phyloP scores from a whole-genome alignment of 306 rosid genomes.

The Cicer judaicum region DNA sequence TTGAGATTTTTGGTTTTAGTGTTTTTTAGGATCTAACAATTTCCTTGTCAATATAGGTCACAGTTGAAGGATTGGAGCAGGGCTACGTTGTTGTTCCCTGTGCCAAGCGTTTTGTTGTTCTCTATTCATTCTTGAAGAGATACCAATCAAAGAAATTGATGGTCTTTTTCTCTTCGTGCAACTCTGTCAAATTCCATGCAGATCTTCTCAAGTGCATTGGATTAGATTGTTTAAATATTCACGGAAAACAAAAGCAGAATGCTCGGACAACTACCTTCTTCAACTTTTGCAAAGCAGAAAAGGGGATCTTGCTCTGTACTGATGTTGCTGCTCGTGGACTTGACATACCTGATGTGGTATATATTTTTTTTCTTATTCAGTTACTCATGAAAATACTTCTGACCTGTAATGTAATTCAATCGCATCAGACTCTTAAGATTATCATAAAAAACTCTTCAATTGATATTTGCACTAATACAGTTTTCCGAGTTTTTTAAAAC shows the following conservation, averaged over 20 bases:
- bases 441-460: constrained; percentile 2
- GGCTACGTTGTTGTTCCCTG: constrained; percentile 92
- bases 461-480: constrained; percentile 7
- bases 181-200: constrained; percentile 87
- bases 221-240: constrained; percentile 79
- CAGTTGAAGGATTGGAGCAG: constrained; percentile 95
- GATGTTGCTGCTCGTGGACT: constrained; percentile 99
- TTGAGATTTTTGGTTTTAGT: constrained; percentile 29
- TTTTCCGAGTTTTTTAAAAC: not conserved
- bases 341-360: constrained; percentile 89
- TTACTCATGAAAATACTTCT: constrained; percentile 26
- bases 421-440: not conserved
- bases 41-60: constrained; percentile 61
- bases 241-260: constrained; percentile 95
- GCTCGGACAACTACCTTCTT: constrained; percentile 79
- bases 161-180: constrained; percentile 98
- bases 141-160: constrained; percentile 78
- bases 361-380: constrained; percentile 9
- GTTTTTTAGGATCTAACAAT: constrained; percentile 36
- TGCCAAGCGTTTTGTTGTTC: constrained; percentile 78
- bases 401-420: not conserved
- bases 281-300: constrained; percentile 82
- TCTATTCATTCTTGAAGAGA: constrained; percentile 82
- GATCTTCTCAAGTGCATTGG: constrained; percentile 79
- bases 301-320: constrained; percentile 92